Base-by-base conservation (phyloP, 495 filamentous ascomycete species). In the Penicillium argentinense region DNA sequence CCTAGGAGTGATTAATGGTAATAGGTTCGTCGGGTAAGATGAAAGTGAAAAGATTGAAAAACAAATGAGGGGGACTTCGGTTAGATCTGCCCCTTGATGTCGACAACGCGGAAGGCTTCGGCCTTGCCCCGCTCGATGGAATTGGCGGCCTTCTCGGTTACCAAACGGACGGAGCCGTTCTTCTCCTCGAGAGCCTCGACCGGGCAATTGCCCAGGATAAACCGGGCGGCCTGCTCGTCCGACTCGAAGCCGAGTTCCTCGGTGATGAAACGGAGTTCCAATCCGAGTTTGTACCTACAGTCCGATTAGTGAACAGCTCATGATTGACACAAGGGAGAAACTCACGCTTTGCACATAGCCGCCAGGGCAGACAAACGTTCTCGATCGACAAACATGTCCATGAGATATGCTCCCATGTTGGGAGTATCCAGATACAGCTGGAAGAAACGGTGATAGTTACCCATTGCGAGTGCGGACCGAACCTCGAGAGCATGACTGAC, bases 361-460 rank as follows among this genome's bases (percentile, higher is more conserved):
- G 88, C 82, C 47, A 97, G 76, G 43, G 95, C 93, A 60, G 86
- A 83, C 41, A 97, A 78, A 57, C 95, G 88, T 73, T 99, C 95
- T 51, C 95, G 87, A 50, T 80, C 83, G 60, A 97, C 84, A 71
- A 98, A 97, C 88, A 95, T 96, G 71, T 99, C 93, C 86, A 99
- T 95, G 5, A 99, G 80, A 72, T 97, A 97, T 51, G 86, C 89
- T 33, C 93, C 91, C 95, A 99, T 97, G 59, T 95, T 93, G 16
- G 93, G 93, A 9, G 90, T 88, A 58, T 93, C 87, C 47, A 93
- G 79, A 64, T 96, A 99, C 17, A 99, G 78, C 64, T 85, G 85
- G 78, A 97, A 97, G 66, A 99, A 96, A 54, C 81, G 89, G 71
- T 97, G 92, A 66, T 96, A 96, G 69, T 97, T 99, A 52, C 90